A percentile compares a stretch with the other conserved stretches of the same genome.
phyloP scores from a whole-genome alignment of 2,329 filamentous ascomycete species.

The Aspergillus terreus region DNA sequence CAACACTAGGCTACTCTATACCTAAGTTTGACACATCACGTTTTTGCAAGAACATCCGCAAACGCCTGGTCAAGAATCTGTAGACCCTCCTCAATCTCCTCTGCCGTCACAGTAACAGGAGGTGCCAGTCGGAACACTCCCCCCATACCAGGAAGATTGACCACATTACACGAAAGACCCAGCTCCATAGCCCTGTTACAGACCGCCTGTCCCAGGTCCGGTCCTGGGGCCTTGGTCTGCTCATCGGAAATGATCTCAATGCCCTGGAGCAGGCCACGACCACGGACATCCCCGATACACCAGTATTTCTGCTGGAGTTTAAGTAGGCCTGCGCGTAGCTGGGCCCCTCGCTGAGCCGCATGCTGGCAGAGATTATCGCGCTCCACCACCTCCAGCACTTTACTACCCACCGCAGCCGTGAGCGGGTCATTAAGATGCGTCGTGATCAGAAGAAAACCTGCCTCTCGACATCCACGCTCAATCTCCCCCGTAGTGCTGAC shows the following conservation, averaged over 20 bases:
- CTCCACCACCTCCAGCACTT: conserved; percentile 60
- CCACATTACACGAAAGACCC: conserved; percentile 57
- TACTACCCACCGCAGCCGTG: conserved; percentile 57
- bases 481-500: conserved; percentile 56
- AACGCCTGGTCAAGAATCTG: conserved; percentile 57
- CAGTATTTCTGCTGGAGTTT: conserved; percentile 50
- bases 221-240: conserved; percentile 45
- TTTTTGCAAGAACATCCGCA: conserved; percentile 10
- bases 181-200: conserved; percentile 48
- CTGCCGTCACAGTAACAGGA: conserved; percentile 54
- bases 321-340: conserved; percentile 48
- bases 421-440: conserved; percentile 63
- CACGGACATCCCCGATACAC: conserved; percentile 61
- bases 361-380: conserved; percentile 51
- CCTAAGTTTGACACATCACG: not conserved
- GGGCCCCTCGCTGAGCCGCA: conserved; percentile 42
- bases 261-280: conserved; percentile 56
- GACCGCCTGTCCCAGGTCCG: conserved; percentile 48
- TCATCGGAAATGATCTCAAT: conserved; percentile 56
- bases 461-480: conserved; percentile 45
- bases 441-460: conserved; percentile 56
- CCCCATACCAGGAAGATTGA: conserved; percentile 52
- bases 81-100: conserved; percentile 51
- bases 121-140: conserved; percentile 59
- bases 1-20: no score